Conservation (phyloP, 352 stramenopile genomes). For the Globisporangium carolinianum region DNA sequence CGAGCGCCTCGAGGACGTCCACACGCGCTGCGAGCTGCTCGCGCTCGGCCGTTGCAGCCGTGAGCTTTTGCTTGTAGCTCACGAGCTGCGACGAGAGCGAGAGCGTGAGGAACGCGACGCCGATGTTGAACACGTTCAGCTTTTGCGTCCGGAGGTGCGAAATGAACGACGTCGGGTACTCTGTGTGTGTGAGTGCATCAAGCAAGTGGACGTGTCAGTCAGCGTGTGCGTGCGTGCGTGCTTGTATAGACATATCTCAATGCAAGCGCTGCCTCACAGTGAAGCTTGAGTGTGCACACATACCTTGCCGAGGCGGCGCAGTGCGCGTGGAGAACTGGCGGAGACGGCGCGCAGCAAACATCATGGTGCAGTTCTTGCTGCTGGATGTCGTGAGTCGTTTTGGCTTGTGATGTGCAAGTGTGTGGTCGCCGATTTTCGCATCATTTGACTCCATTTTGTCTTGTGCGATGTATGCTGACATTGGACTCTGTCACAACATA, state of each 20-base stretch:
- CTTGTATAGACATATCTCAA: too few species aligned
- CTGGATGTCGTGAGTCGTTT: too few species aligned
- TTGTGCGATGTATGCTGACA: neutral
- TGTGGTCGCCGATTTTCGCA: neutral
- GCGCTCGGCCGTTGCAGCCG: constrained; percentile 29
- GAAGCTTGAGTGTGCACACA: neutral
- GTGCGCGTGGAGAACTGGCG: constrained; percentile 31
- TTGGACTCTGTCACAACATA: neutral
- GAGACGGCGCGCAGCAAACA: constrained; percentile 20
- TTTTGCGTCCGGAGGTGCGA: constrained; percentile 73
- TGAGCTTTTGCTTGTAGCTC: constrained; percentile 58
- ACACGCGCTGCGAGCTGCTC: constrained; percentile 42
- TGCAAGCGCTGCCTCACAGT: neutral
- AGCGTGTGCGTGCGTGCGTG: too few species aligned
- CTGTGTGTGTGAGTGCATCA: constrained; percentile 14
- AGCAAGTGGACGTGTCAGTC: neutral
- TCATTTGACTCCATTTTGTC: neutral
- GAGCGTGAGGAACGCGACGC: constrained; percentile 73
- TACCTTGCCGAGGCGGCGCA: constrained; percentile 33
- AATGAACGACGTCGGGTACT: constrained; percentile 80
- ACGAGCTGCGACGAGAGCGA: constrained; percentile 83
- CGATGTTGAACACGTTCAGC: constrained; percentile 84
- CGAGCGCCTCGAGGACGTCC: constrained; percentile 47
- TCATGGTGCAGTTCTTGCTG: neutral
- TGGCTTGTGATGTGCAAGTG: neutral